Base-by-base conservation (phyloP, 2,329 filamentous ascomycete genomes). In the Trichoderma sp. region DNA sequence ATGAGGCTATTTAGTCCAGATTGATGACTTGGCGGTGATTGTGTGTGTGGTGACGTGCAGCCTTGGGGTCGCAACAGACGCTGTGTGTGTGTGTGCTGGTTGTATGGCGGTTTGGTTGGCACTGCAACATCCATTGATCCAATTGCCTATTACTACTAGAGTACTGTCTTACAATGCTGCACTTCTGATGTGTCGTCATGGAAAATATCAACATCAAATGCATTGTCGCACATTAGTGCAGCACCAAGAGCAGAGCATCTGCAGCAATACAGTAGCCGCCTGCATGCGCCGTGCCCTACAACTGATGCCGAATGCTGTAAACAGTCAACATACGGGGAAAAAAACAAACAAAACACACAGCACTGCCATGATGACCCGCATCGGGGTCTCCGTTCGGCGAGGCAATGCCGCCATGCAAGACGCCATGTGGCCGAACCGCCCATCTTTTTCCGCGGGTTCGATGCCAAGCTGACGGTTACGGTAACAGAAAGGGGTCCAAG, bases 321-420 rank as follows among this genome's bases (percentile, higher is more conserved):
- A 34, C 12, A 30, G 20, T 32, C 30, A 47, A 34, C 20, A 11
- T 9, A n/a, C 28, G 34, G 23, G 7, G 23, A 15, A 8, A 55
- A 15, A 55, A 28, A 20, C 12, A 65, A 43, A 30, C 8, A 32
- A 26, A 59, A 59, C 39, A 43, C 39, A 7, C 13, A 66, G 71
- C 71, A 72, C 71, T 53, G 66, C 71, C 71, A 70, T 72, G 66
- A 71, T 64, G 71, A 69, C 71, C 67, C 58, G 71, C 71, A 72
- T 70, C 67, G 71, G 71, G 53, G 43, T 70, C 67, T 59, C 71
- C 66, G 66, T 70, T 32, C 57, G 62, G 61, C 62, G 61, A 65
- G 61, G 68, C 61, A 66, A 57, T 50, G 61, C 68, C 34, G 50
- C 34, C n/a, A 58, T 71, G 50, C 68, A 43, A 36, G 23, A 57